Evolutionary conservation across 441 rosid genomes (phyloP).

Genomic region (Melastoma candidum): DNA sequence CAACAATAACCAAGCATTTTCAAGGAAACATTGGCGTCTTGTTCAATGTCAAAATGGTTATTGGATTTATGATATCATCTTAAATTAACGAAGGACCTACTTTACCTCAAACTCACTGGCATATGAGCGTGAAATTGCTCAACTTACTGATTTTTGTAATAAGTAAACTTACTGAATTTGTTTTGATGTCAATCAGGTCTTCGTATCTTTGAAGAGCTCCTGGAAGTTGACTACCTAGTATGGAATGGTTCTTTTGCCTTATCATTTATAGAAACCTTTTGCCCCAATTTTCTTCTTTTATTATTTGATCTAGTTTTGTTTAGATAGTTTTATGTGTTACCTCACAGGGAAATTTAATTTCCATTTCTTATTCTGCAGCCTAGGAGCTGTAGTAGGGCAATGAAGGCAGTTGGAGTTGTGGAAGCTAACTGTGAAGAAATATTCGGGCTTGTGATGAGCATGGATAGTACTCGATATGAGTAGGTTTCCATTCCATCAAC

Average conservation of each 20-base stretch:
- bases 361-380: conserved; percentile 37
- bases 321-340: conserved; percentile 7
- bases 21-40: conserved; percentile 98
- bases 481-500: conserved; percentile 40
- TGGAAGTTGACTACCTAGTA: conserved; percentile 99
- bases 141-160: no score
- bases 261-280: conserved; percentile 3
- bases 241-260: conserved; percentile 13
- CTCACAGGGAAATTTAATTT: conserved; percentile 15
- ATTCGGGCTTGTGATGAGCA: conserved; percentile 98
- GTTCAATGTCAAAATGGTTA: conserved; percentile 98
- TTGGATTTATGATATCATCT: not conserved
- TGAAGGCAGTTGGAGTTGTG: conserved; percentile 99
- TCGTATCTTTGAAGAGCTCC: conserved; percentile 98
- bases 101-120: not conserved
- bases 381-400: conserved; percentile 99
- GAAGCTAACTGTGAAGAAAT: conserved; percentile 98
- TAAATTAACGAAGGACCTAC: conserved; percentile 4
- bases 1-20: conserved; percentile 84
- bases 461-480: conserved; percentile 99
- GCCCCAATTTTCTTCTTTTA: conserved; percentile 4
- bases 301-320: not conserved
- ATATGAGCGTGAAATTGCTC: not conserved
- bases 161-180: not conserved
- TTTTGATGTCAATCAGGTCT: conserved; percentile 56